Base-by-base conservation (phyloP, 306 rosid species). In the Chamaecrista fasciculata region DNA sequence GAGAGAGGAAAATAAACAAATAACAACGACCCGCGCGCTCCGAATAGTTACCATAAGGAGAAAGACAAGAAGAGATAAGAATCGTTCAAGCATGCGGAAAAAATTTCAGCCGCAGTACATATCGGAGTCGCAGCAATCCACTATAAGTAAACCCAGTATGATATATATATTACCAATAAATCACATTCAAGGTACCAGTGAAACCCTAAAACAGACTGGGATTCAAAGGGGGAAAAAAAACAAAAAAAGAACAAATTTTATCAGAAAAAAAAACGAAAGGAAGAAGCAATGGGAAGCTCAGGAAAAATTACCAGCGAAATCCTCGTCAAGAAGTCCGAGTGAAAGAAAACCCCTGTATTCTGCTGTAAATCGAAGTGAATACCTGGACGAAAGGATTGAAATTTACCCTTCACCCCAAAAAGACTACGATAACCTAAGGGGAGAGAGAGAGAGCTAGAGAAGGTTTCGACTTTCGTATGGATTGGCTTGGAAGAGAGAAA, bases 151-250 rank as follows among this genome's bases (percentile, higher is more conserved):
- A 42, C 58, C n/a, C 64, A 59, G 11, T 9, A 39, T 4, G 29
- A 5, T 33, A 31, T 24, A 28, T 52, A 76, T 43, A 64, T n/a
- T 10, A 37, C 23, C 15, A 6, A 24, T 40, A 65, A 68, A 66
- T 9, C 50, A 23, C 74, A 59, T 74, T 40, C 50, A 64, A 75
- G 66, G 8, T 11, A 33, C 77, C 76, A 70, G 55, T 11, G 44
- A 78, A 83, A 79, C 81, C 86, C 86, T 75, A 83, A 67, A 63
- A 62, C 19, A n/a, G n/a, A n/a, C n/a, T n/a, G n/a, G n/a, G n/a
- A n/a, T n/a, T n/a, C n/a, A n/a, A n/a, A n/a, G n/a, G n/a, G n/a
- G n/a, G n/a, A n/a, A n/a, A n/a, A n/a, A n/a, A n/a, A n/a, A n/a
- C n/a, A n/a, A n/a, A n/a, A n/a, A n/a, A n/a, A n/a, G n/a, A n/a